phyloP scores from a whole-genome alignment of 1,284 basidiomycete species.

The Papiliotrema nemorosa region DNA sequence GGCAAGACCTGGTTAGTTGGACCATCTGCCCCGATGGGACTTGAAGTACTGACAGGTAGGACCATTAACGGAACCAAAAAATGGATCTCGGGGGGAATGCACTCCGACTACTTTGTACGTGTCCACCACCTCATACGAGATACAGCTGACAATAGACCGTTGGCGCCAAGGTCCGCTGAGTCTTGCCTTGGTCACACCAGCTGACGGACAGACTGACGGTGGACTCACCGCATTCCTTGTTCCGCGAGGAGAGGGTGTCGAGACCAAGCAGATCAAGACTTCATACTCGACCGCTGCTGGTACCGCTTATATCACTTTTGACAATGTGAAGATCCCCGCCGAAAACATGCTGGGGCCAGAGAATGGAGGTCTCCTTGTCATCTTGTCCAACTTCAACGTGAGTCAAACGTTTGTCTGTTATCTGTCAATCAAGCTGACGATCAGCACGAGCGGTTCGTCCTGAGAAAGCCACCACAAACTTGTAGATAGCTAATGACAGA shows the following conservation, averaged over 20 bases:
- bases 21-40: constrained; percentile 6
- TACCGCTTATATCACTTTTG: constrained; percentile 81
- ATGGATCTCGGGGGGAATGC: constrained; percentile 87
- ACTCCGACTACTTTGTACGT: constrained; percentile 47
- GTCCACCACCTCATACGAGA: neutral
- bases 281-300: constrained; percentile 73
- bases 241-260: constrained; percentile 69
- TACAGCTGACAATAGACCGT: constrained; percentile 27
- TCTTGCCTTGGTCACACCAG: neutral
- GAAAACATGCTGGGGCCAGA: constrained; percentile 81
- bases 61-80: constrained; percentile 83
- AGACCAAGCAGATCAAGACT: constrained; percentile 81
- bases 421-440: constrained; percentile 1
- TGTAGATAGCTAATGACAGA: constrained; percentile 8
- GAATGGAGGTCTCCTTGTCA: constrained; percentile 75
- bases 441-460: constrained; percentile 16
- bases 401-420: constrained; percentile 3
- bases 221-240: constrained; percentile 83
- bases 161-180: constrained; percentile 32
- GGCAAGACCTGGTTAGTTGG: constrained; percentile 56
- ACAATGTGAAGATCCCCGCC: constrained; percentile 80
- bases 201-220: constrained; percentile 53
- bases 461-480: neutral
- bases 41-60: constrained; percentile 57
- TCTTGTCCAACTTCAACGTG: constrained; percentile 53